A percentile compares a stretch with the other conserved stretches of the same genome.
These are phyloP conservation scores for Phytomonas francai DNA, from an alignment of 208 protist species.

Conservation along the genomic window DNA sequence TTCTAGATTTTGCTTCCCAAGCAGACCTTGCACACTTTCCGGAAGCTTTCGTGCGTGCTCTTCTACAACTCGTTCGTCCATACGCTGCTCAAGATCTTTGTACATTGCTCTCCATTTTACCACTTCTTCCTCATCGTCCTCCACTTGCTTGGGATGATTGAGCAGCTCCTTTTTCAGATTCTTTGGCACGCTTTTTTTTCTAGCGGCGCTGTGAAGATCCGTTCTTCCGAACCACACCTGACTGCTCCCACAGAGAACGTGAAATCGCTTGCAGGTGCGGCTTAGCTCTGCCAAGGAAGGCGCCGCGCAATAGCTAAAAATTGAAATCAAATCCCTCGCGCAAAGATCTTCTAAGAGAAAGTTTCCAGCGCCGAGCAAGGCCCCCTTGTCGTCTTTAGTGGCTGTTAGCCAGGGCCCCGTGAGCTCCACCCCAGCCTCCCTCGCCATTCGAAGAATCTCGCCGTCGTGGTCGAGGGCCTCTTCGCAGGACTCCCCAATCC, in stretches of 20 bases:
- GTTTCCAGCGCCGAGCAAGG: no score
- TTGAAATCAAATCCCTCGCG: slow-evolving; percentile 22
- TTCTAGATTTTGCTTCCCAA: no score
- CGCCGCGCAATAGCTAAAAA: slow-evolving; percentile 24
- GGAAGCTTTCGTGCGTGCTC: neutral
- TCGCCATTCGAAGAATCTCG: no score
- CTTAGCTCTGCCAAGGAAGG: slow-evolving; percentile 14
- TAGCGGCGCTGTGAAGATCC: neutral
- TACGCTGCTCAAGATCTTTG: slow-evolving; percentile 20
- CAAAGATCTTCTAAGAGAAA: neutral
- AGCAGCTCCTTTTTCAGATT: slow-evolving; percentile 15
- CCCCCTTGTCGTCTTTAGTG: no score
- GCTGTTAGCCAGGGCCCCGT: no score
- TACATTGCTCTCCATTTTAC: slow-evolving; percentile 19
- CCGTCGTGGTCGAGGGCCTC: neutral
- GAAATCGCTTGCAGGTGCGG: slow-evolving; percentile 18
- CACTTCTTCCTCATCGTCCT: slow-evolving; percentile 16
- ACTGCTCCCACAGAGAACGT: neutral
- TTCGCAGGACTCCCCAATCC: no score
- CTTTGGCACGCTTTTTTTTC: slow-evolving; percentile 9
- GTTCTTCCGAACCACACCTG: neutral
- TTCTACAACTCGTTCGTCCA: slow-evolving; percentile 5
- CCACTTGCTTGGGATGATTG: slow-evolving; percentile 10
- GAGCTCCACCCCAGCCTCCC: no score
- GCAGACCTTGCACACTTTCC: no score